Evolutionary conservation across 129 eudicot species (phyloP).

Genomic region (Chrysanthemum seticuspe): DNA sequence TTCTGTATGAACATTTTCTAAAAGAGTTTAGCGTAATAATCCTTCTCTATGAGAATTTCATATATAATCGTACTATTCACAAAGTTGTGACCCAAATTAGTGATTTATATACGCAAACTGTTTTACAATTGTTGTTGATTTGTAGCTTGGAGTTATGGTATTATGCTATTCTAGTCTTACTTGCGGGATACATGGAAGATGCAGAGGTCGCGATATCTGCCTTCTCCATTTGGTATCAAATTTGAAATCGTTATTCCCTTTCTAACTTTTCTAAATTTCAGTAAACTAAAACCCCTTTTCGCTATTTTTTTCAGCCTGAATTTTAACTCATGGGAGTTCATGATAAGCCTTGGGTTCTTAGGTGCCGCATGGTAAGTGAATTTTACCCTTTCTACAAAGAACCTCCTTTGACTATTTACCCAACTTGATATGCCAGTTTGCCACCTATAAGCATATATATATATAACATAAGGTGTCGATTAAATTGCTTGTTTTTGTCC

Average conservation of each 20-base stretch:
- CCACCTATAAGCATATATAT: neutral
- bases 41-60: neutral
- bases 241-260: neutral
- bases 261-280: neutral
- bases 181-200: slow-evolving; percentile 71
- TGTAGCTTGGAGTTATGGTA: slow-evolving; percentile 82
- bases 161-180: slow-evolving; percentile 58
- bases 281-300: neutral
- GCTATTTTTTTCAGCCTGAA: slow-evolving; percentile 50
- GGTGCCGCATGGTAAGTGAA: slow-evolving; percentile 72
- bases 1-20: neutral
- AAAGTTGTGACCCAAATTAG: neutral
- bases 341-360: slow-evolving; percentile 68
- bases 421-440: neutral
- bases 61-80: neutral
- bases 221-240: slow-evolving; percentile 66
- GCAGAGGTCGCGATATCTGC: slow-evolving; percentile 79
- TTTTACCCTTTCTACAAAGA: neutral
- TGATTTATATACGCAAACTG: neutral
- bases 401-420: neutral
- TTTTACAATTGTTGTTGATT: neutral
- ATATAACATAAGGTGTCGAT: neutral
- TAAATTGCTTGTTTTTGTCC: neutral
- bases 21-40: neutral
- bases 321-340: slow-evolving; percentile 60